Evolutionary conservation across 768 basidiomycete species (phyloP), one percentile per base, ranked within the genome.

Genomic region (Hygrocybe punicea): DNA sequence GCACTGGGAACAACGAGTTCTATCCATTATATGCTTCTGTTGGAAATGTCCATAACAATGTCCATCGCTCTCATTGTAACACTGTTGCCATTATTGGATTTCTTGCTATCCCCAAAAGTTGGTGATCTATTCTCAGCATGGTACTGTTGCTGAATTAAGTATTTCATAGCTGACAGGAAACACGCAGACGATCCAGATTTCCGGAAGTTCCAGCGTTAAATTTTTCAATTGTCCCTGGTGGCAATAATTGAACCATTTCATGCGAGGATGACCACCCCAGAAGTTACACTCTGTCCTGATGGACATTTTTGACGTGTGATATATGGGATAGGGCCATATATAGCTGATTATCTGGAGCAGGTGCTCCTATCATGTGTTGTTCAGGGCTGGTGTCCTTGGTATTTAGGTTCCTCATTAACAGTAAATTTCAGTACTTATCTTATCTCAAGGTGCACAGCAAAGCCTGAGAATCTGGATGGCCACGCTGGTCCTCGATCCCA

Each of bases 291-390:
- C 0, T 76, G 63, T 52, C 57, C 51, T 1, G 73, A 77, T 62
- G 64, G 71, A 0, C 63, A 72, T 51, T 74, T 58, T 48, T 60
- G 56, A 3, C 37, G 61, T 3, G 65, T 56, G 1, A 63, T 75
- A 10, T 76, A 68, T 60, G 65, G 63, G 1, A 49, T 78, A 2
- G 71, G 69, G 1, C 65, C 71, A 2, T 74, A 73, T 35, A 76
- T 78, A 58, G 72, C 73, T 0, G 71, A 78, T 54, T 76, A 78
- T 47, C 76, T 70, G 0, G 73, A 77, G 53, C 73, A 76, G 57
- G 65, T 60, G 1, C 51, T 69, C 2, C 54, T 75, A 0, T 60
- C 69, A 3, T 66, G 72, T 37, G 59, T 73, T 40, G 66, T 76
- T 0, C 68, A 70, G 46, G 65, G 63, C 2, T 76, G 73, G 74